Percentiles rank a stretch among this genome's conserved stretches.
Evolutionary conservation across 495 filamentous ascomycete species (phyloP).

Genomic region (Neurospora sublineolata): DNA sequence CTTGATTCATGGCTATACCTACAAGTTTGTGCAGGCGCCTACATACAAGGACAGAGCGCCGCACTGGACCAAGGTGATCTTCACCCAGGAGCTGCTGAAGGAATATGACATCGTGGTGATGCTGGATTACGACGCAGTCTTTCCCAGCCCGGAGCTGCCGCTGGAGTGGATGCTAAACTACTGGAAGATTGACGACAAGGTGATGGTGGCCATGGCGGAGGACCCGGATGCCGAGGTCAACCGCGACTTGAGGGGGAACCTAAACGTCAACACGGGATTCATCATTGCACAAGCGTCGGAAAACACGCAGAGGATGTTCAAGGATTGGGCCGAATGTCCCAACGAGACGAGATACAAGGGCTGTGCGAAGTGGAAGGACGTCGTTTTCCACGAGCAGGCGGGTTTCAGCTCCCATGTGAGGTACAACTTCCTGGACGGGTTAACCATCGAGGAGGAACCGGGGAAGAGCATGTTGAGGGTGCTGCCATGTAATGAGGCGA

Average conservation of each 20-base stretch:
- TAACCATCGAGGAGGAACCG: constrained; percentile 12
- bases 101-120: constrained; percentile 39
- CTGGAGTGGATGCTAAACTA: constrained; percentile 45
- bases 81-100: constrained; percentile 32
- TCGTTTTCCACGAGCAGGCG: constrained; percentile 19
- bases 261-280: constrained; percentile 23
- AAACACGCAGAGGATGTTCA: constrained; percentile 16
- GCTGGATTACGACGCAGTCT: constrained; percentile 40
- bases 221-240: constrained; percentile 22
- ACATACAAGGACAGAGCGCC: constrained; percentile 23
- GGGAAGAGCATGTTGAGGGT: constrained; percentile 10
- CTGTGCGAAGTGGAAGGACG: constrained; percentile 15
- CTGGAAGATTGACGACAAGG: constrained; percentile 34
- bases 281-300: constrained; percentile 20
- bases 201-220: constrained; percentile 34
- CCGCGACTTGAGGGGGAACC: constrained; percentile 4
- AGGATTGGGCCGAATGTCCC: constrained; percentile 22
- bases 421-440: constrained; percentile 19
- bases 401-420: constrained; percentile 19
- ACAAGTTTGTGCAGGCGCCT: constrained; percentile 35
- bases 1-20: constrained; percentile 42
- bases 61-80: constrained; percentile 41
- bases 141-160: constrained; percentile 36
- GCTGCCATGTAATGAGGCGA: constrained; percentile 20
- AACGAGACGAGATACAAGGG: constrained; percentile 5